Evolutionary conservation across 306 rosid genomes (phyloP), one percentile per base, ranked within the genome.

Genomic region (Cucurbita pepo): DNA sequence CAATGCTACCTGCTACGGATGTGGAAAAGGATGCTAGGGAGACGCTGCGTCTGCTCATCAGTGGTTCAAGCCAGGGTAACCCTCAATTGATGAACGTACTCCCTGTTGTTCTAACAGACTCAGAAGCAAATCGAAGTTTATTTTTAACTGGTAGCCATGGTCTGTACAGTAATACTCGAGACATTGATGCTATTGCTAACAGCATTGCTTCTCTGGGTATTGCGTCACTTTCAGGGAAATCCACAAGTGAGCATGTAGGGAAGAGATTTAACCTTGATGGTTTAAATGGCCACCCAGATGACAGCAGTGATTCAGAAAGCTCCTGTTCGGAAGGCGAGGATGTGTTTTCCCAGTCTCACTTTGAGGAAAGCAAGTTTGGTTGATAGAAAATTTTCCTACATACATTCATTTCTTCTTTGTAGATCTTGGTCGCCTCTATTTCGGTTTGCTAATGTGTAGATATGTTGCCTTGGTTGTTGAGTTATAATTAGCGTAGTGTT

Each of bases 1-100:
- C 96, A 21, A 75, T 92, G 69, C 84, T 87, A 75, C 76, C 97
- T 18, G 85, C 88, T 64, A 62, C 91, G 7, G 92, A 95, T 81
- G 86, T 94, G 73, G 89, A 86, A 57, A 85, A 91, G 83, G 92
- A 96, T 70, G 97, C 96, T 16, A 88, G 99, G 74, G 99, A 95
- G 85, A 95, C 99, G 1, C 73, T 95, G 9, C 84, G 99, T 54
- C 83, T 91, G 79, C 91, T 95, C 57, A 83, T 95, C 45, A 83
- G 89, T 51, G 73, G 97, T 74, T 91, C 99, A 37, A 85, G 85
- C 82, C 91, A 84, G 89, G 77, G 76, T 25, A 84, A 81, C 84
- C 82, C 88, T 48, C 94, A 82, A 40, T 63, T 80, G 77, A 82
- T 86, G 84, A 87, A 85, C 62, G 81, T 80, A 43, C 77, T 93